Evolutionary conservation across 78 protist species (phyloP), one percentile per base, ranked within the genome.

Genomic region (Dictyostelium citrinum): DNA sequence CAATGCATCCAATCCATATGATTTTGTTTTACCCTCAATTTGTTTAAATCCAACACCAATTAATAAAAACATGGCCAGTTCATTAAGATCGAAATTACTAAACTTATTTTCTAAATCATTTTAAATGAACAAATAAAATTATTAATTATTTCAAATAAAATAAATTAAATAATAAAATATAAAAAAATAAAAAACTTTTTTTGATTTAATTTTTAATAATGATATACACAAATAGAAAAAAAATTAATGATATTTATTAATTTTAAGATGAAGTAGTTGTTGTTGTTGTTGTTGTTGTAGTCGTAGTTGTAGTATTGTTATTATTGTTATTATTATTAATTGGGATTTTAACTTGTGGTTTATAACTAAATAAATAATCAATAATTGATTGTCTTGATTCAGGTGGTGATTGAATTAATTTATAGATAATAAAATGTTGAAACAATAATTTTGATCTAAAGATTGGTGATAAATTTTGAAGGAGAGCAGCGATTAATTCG

Each of bases 331-430:
- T 35, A 24, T 16, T 70, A 39, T 72, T 39, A 29, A 39, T 49
- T 11, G 51, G 31, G 14, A 27, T n/a, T 2, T 6, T 24, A 37
- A 33, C 10, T 24, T 31, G 61, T 76, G 84, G 79, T 71, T 45
- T 33, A 61, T 61, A 86, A 45, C 72, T 58, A 64, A 86, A 86
- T 55, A 86, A 41, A 41, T 77, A 76, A 43, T 77, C 67, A 24
- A 86, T n/a, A 12, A 77, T 37, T 27, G 60, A 29, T 31, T 29
- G 27, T 77, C 92, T 55, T 31, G 81, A 61, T 17, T 75, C 51
- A 5, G 39, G 43, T 75, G 60, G 22, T 7, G 70, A 27, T 58
- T 80, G 92, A 31, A 86, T 14, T 14, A 86, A 16, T 29, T 70
- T 16, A 77, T 71, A 60, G 24, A 43, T 24, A 22, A 86, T 17